Base-by-base conservation (phyloP, 1,139 yeast genomes). In the Yamadazyma sp. region DNA sequence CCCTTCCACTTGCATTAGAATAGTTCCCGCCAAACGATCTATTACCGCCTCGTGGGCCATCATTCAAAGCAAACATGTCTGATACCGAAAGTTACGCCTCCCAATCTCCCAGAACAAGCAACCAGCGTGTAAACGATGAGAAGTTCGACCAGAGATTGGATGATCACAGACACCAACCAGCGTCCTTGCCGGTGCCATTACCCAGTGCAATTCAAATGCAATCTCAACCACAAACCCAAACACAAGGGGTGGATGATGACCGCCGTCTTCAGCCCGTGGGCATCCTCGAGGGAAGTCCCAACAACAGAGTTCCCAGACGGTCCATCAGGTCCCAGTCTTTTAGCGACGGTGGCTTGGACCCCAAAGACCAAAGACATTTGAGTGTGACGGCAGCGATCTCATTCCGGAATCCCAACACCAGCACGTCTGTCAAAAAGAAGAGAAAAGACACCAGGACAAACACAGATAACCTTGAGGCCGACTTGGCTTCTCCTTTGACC, bases 141-240 rank as follows among this genome's bases (percentile, higher is more conserved):
- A 73, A 66, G 33, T 62, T 77, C 41, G 72, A 77, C 48, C 83
- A 79, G 31, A 72, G 67, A 30, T 61, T 79, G 40, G 72, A 77
- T 47, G 85, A 79, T 55, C 84, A 79, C 54, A 67, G 85, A 43
- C 59, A 73, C 54, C 82, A 78, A 50, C 64, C 72, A 15, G 58
- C 60, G 28, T 66, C 73, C 10, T 61, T 72, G 22, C 79, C 79
- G 3, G 36, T 42, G 4, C 51, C 53, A 11, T 28, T 17, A 28
- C n/a, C 32, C 24, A 14, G 26, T 14, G n/a, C 36, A 34, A 37
- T 61, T 59, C 44, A 46, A 29, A 3, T 33, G 3, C 16, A 20
- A 20, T 20, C 22, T 6, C 22, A 20, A 8, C 22, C 22, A 20
- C 5, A 6, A 20, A 8, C 8, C 8, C 22, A 15, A 4, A 8